Evolutionary conservation across 768 basidiomycete genomes (phyloP).

Genomic region (Pleurotus sapidus): DNA sequence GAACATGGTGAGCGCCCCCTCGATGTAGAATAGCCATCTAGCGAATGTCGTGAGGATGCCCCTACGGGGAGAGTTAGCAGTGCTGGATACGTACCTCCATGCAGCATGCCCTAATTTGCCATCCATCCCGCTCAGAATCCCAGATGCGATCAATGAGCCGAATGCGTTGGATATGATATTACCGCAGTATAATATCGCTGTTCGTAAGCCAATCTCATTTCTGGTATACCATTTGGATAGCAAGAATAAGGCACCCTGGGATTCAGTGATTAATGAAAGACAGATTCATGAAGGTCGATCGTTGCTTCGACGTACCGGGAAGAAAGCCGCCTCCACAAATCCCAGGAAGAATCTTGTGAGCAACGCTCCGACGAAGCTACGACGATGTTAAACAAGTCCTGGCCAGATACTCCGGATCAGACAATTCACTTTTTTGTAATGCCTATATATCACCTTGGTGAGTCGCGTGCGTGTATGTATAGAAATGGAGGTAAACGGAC

Average conservation of each 20-base stretch:
- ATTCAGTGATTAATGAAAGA: not conserved
- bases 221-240: constrained; percentile 80
- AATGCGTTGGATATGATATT: constrained; percentile 85
- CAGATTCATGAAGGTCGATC: too few species aligned
- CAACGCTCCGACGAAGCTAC: constrained; percentile 66
- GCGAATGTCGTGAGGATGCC: not conserved
- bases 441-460: constrained; percentile 19
- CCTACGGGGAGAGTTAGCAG: not conserved
- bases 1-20: constrained; percentile 62
- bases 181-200: constrained; percentile 71
- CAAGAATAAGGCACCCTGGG: constrained; percentile 40
- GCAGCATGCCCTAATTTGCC: constrained; percentile 71
- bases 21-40: constrained; percentile 79
- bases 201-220: constrained; percentile 71
- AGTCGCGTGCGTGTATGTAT: too few species aligned
- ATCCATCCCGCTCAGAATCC: constrained; percentile 73
- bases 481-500: constrained; percentile 23
- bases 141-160: constrained; percentile 79
- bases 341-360: constrained; percentile 81
- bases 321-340: constrained; percentile 65
- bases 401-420: not conserved
- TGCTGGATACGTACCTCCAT: constrained; percentile 54
- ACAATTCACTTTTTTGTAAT: constrained; percentile 35
- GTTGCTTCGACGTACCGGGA: constrained; percentile 34
- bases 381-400: not conserved